A percentile compares a stretch with the other conserved stretches of the same genome.
These are phyloP conservation scores for Fusarium liriodendri DNA, from an alignment of 2,329 filamentous ascomycete species.

Conservation along the genomic window DNA sequence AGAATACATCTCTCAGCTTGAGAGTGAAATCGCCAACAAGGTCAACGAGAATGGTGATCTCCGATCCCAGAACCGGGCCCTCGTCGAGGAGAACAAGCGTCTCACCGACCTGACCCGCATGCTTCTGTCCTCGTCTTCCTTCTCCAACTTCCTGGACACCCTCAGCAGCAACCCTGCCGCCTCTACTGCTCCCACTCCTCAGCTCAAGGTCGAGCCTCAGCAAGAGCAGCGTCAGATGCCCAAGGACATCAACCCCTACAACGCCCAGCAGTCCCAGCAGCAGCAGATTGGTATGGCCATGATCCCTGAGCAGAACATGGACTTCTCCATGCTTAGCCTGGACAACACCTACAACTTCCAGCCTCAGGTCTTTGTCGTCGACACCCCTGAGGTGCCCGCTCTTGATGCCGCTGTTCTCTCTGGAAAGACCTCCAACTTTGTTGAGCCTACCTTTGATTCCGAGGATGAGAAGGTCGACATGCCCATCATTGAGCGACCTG, in stretches of 20 bases:
- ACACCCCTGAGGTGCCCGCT: constrained; percentile 73
- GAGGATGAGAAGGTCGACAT: constrained; percentile 68
- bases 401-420: constrained; percentile 74
- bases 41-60: constrained; percentile 86
- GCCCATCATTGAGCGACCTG: constrained; percentile 62
- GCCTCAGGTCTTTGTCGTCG: constrained; percentile 80
- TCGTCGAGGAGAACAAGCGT: constrained; percentile 87
- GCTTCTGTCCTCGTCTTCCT: constrained; percentile 83
- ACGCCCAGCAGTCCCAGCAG: constrained; percentile 65
- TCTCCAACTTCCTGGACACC: constrained; percentile 82
- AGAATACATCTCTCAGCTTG: constrained; percentile 98
- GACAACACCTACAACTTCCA: constrained; percentile 70
- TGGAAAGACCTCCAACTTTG: constrained; percentile 73
- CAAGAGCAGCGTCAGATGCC: constrained; percentile 63
- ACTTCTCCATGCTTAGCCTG: constrained; percentile 78
- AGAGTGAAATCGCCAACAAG: constrained; percentile 87
- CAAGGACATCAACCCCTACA: constrained; percentile 75
- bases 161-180: constrained; percentile 70
- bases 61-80: constrained; percentile 81
- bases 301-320: constrained; percentile 82
- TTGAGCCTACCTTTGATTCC: constrained; percentile 56
- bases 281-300: constrained; percentile 84
- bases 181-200: constrained; percentile 46
- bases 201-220: constrained; percentile 54
- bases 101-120: constrained; percentile 82